Conservation (phyloP, 768 basidiomycete species). For the Tulasnella sp. region DNA sequence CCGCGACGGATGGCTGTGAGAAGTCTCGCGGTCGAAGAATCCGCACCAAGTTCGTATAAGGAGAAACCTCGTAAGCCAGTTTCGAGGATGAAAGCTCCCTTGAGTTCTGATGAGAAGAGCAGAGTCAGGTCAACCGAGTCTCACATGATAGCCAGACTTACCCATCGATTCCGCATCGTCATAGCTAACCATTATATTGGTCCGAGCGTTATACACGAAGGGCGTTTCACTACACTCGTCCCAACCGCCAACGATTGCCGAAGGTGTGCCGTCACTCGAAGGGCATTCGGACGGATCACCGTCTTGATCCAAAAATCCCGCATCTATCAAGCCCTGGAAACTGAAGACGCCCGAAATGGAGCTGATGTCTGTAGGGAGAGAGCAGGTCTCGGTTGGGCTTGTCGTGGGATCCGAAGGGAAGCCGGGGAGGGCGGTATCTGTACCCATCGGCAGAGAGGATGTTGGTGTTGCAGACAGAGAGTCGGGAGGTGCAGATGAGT, state of each 20-base stretch:
- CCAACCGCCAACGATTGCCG: slow-evolving; percentile 5
- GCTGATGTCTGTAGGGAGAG: neutral
- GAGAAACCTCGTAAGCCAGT: slow-evolving; percentile 11
- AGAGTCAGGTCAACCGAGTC: neutral
- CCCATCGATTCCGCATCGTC: slow-evolving; percentile 15
- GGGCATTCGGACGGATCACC: neutral
- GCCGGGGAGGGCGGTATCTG: neutral
- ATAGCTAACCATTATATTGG: slow-evolving; percentile 2
- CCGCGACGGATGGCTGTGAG: slow-evolving; percentile 10
- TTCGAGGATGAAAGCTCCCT: slow-evolving; percentile 7
- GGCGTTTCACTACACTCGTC: slow-evolving; percentile 11
- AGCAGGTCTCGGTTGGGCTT: neutral
- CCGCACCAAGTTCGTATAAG: slow-evolving; percentile 6
- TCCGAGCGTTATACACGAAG: slow-evolving; percentile 6
- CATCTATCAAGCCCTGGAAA: slow-evolving; percentile 5
- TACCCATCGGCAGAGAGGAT: too few species aligned
- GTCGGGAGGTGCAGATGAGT: too few species aligned
- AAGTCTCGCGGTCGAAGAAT: slow-evolving; percentile 4
- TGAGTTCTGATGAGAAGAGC: neutral
- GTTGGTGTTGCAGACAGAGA: too few species aligned
- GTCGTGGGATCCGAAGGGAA: neutral
- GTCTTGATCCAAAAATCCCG: neutral
- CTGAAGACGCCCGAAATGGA: slow-evolving; percentile 10
- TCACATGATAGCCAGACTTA: neutral
- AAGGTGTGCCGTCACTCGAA: neutral